Evolutionary conservation across 2,329 filamentous ascomycete genomes (phyloP), one percentile per base, ranked within the genome.

Genomic region (Beauveria asiatica): DNA sequence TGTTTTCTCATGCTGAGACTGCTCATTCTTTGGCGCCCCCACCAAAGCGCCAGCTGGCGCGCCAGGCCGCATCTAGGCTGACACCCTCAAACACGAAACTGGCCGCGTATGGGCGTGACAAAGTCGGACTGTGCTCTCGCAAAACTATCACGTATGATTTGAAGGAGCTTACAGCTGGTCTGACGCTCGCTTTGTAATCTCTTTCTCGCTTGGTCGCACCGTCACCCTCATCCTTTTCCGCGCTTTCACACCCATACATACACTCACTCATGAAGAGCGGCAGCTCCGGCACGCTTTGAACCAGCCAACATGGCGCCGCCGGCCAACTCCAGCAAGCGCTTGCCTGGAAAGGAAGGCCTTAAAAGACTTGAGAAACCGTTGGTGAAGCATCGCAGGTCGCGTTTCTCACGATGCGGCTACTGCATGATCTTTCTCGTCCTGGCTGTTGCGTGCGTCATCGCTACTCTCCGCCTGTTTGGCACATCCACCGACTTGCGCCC

Each of bases 381-480:
- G 11, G n/a, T 27, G n/a, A 45, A 23, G 27, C 25, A 44, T 42
- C 58, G 57, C 39, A 45, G 39, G 41, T 25, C 57, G 21, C 57
- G 8, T 10, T 42, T 30, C 25, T 61, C 59, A 21, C n/a, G 19
- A 52, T 61, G 59, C 33, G 27, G 46, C 21, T 53, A 52, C 48
- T 61, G 59, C 48, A 33, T 57, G 25, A 13, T 57, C 19, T 19
- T 46, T 30, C 39, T 61, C 53, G 53, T 52, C 37, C n/a, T 61
- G 19, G 52, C 39, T n/a, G 2, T 52, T 25, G 59, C 59, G 5
- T 52, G 53, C 48, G 45, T 25, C 58, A 46, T 55, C 55, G 63
- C 51, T 11, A 56, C 49, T 41, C 63, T 66, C 37, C 63, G 63
- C 59, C 57, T 66, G 25, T 61, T 66, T 41, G 58, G 60, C 17